These are phyloP conservation scores for Dendryphion nanum DNA, from an alignment of 2,329 filamentous ascomycete genomes.

Conservation along the genomic window DNA sequence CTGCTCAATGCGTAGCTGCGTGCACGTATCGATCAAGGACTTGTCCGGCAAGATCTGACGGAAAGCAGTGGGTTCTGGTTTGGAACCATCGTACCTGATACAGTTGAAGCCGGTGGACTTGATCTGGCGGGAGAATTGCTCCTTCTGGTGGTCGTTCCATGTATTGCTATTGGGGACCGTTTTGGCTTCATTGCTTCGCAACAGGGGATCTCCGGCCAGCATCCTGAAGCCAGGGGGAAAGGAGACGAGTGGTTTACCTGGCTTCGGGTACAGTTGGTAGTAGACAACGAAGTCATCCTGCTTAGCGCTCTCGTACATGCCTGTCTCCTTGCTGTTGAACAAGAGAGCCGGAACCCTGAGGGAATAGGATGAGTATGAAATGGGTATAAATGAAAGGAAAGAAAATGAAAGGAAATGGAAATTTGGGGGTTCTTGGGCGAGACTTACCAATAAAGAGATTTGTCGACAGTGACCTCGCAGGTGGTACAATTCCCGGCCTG, in stretches of 20 bases:
- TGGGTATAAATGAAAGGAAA: too few relatives aligned
- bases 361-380: too few relatives aligned
- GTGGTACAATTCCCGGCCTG: constrained; percentile 67
- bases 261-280: constrained; percentile 76
- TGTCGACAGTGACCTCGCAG: constrained; percentile 50
- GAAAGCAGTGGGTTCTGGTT: constrained; percentile 70
- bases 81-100: constrained; percentile 17
- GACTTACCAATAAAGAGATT: constrained; percentile 42
- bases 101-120: constrained; percentile 25
- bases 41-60: constrained; percentile 83
- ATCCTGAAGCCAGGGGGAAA: constrained; percentile 74
- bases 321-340: constrained; percentile 63
- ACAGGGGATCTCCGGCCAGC: constrained; percentile 62
- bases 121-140: constrained; percentile 52
- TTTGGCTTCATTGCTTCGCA: constrained; percentile 53
- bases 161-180: constrained; percentile 44
- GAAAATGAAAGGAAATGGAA: too few relatives aligned
- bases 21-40: constrained; percentile 71
- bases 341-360: too few relatives aligned
- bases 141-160: constrained; percentile 53
- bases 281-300: constrained; percentile 58
- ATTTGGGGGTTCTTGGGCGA: too few relatives aligned
- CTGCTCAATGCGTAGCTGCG: constrained; percentile 72
- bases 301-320: constrained; percentile 64
- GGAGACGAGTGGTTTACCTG: too few relatives aligned